Evolutionary conservation across 2,329 filamentous ascomycete genomes (phyloP).

Genomic region (Colletotrichum kahawae): DNA sequence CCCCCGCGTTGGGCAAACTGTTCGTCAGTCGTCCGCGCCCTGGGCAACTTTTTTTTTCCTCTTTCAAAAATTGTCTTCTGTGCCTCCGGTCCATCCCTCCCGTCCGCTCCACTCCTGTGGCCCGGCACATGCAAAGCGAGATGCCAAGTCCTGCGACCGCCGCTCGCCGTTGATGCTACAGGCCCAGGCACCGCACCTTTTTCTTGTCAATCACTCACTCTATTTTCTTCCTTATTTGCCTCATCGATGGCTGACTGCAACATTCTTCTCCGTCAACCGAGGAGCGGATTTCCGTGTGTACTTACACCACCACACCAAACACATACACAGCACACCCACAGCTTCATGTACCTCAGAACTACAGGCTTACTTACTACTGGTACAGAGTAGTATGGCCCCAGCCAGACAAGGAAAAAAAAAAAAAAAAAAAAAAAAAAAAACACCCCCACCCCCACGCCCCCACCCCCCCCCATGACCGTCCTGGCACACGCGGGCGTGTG

Average conservation of each 20-base stretch:
- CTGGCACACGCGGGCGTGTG: no score
- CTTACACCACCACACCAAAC: neutral
- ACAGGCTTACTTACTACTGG: neutral
- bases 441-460: no score
- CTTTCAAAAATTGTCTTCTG: neutral
- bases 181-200: neutral
- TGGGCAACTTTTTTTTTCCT: neutral
- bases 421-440: neutral
- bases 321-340: neutral
- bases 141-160: slow-evolving; percentile 14
- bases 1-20: neutral
- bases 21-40: neutral
- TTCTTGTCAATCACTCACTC: neutral
- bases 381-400: neutral
- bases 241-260: neutral
- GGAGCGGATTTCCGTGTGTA: neutral
- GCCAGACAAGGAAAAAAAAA: neutral
- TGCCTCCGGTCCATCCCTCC: slow-evolving; percentile 21
- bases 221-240: neutral
- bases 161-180: neutral
- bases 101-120: slow-evolving; percentile 15
- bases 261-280: neutral
- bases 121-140: slow-evolving; percentile 14
- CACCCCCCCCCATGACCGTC: no score
- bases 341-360: neutral